Conservation (phyloP, 805 yeast species). For the Yamadazyma sp. region DNA sequence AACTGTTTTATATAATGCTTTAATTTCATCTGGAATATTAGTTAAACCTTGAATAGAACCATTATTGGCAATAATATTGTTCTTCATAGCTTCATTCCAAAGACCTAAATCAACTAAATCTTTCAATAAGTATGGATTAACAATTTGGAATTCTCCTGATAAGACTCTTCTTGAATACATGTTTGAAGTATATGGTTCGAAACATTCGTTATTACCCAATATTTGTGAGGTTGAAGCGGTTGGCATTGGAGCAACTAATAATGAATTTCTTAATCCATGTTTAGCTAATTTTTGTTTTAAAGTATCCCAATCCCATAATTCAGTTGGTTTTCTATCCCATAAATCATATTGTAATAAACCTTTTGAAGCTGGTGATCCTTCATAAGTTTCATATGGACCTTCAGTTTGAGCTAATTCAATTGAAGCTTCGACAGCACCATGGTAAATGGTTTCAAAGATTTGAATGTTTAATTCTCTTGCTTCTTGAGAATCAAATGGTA, state of each 20-base stretch:
- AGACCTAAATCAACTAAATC: constrained; percentile 58
- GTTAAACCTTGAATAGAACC: constrained; percentile 58
- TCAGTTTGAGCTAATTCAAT: constrained; percentile 50
- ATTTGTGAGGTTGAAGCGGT: constrained; percentile 67
- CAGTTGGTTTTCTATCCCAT: constrained; percentile 59
- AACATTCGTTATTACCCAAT: constrained; percentile 59
- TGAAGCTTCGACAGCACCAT: constrained; percentile 57
- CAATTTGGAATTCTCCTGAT: constrained; percentile 64
- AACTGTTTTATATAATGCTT: constrained; percentile 55
- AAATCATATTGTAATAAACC: constrained; percentile 56
- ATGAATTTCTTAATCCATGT: constrained; percentile 55
- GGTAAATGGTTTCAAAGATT: constrained; percentile 61
- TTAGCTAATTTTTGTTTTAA: constrained; percentile 47
- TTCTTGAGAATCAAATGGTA: constrained; percentile 57
- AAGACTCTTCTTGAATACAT: constrained; percentile 61
- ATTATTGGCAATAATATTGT: constrained; percentile 52
- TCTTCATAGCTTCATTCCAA: constrained; percentile 58
- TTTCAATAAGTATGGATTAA: constrained; percentile 55
- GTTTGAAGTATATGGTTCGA: constrained; percentile 62
- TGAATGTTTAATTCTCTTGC: constrained; percentile 56
- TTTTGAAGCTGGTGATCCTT: constrained; percentile 59
- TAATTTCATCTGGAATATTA: constrained; percentile 52
- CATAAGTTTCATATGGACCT: constrained; percentile 49
- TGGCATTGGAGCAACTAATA: constrained; percentile 65
- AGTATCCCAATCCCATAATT: constrained; percentile 57